Conservation (phyloP, 2,329 filamentous ascomycete species). For the Fusarium beomiforme region DNA sequence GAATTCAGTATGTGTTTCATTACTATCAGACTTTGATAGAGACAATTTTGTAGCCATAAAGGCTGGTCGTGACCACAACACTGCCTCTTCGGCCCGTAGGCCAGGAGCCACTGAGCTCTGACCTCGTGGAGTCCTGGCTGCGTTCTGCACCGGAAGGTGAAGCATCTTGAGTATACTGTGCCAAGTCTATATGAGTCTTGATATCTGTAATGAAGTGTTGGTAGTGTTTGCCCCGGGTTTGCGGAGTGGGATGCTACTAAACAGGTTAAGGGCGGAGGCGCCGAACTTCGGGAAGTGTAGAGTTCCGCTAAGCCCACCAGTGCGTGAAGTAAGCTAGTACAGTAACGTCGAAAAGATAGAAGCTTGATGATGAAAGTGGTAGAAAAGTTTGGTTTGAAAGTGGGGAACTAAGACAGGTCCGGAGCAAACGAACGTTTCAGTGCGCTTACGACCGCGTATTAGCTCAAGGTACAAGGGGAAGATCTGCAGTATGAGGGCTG, state of each 20-base stretch:
- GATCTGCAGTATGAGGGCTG: not conserved
- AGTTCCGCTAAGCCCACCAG: not conserved
- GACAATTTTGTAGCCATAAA: not conserved
- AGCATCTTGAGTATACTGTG: not conserved
- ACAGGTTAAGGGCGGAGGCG: conserved; percentile 21
- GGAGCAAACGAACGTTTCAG: not conserved
- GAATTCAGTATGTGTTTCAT: not conserved
- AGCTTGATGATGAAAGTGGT: not conserved
- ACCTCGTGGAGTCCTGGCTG: not conserved
- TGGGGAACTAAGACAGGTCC: conserved; percentile 1
- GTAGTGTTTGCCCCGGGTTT: not conserved
- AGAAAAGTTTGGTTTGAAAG: not conserved
- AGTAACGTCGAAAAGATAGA: not conserved
- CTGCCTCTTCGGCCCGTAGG: not conserved
- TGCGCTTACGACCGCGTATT: not conserved
- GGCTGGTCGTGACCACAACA: not conserved
- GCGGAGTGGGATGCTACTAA: not conserved
- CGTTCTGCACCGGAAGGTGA: not conserved
- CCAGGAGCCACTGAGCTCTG: not conserved
- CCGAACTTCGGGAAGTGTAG: conserved; percentile 19
- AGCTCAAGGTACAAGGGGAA: conserved; percentile 21
- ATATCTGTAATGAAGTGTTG: conserved; percentile 21
- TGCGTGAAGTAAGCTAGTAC: not conserved
- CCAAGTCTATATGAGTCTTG: not conserved
- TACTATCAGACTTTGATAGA: not conserved